A percentile compares a stretch with the other conserved stretches of the same genome.
These are phyloP conservation scores for Fragosphaeria purpurea DNA, from an alignment of 2,329 filamentous ascomycete genomes.

Conservation along the genomic window DNA sequence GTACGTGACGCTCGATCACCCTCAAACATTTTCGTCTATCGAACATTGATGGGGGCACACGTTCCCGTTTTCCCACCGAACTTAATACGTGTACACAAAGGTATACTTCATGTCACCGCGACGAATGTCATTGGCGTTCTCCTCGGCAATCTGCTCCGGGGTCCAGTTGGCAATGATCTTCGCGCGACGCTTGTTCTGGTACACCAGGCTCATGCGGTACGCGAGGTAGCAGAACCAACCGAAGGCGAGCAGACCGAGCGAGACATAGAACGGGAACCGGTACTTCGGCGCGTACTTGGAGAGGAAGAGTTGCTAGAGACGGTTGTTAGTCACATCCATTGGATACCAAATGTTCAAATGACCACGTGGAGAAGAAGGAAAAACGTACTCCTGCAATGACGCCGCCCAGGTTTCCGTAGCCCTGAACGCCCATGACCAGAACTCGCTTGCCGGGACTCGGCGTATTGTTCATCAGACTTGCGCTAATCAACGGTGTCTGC, in stretches of 20 bases:
- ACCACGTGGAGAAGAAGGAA: too few species aligned
- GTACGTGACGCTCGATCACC: too few species aligned
- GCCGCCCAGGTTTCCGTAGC: background rate
- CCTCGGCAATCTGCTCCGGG: background rate
- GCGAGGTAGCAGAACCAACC: slow-evolving; percentile 1
- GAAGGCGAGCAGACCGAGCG: background rate
- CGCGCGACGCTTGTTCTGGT: slow-evolving; percentile 1
- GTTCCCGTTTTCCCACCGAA: too few species aligned
- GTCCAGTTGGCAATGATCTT: slow-evolving; percentile 2
- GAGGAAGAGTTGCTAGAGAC: background rate
- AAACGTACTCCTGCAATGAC: background rate
- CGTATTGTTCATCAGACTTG: slow-evolving; percentile 1
- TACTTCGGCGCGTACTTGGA: slow-evolving; percentile 1
- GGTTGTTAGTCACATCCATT: too few species aligned
- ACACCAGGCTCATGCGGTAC: slow-evolving; percentile 1
- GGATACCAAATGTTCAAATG: too few species aligned
- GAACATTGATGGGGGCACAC: too few species aligned
- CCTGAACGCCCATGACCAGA: background rate
- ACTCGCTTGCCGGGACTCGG: slow-evolving; percentile 1
- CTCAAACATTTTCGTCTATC: too few species aligned
- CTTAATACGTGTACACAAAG: slow-evolving; percentile 1
- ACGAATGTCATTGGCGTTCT: background rate
- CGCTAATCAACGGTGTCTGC: background rate
- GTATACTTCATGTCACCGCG: slow-evolving; percentile 1
- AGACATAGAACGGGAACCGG: background rate